Evolutionary conservation across 1,284 basidiomycete genomes (phyloP).

Genomic region (Tetrapyrgos nigripes): DNA sequence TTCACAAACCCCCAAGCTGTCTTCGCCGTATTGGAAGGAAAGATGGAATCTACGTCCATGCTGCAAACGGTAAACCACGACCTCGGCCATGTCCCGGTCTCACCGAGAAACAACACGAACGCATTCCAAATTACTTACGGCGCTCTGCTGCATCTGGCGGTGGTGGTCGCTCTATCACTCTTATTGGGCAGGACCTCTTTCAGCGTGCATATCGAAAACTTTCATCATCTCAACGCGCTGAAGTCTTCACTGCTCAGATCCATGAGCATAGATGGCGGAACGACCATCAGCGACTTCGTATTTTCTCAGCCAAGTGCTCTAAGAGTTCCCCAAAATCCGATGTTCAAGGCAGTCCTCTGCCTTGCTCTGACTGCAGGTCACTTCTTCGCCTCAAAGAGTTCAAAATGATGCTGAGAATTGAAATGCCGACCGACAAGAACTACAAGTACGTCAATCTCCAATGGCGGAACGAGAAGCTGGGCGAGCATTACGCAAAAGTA

Average conservation of each 20-base stretch:
- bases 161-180: constrained; percentile 3
- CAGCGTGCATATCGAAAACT: background rate
- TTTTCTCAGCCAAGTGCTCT: constrained; percentile 9
- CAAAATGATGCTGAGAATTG: background rate
- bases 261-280: constrained; percentile 18
- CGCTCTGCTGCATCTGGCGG: constrained; percentile 5
- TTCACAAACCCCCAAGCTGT: background rate
- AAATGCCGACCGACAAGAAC: background rate
- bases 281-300: constrained; percentile 8
- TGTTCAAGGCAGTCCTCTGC: background rate
- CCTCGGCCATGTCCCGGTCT: constrained; percentile 19
- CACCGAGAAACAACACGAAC: background rate
- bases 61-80: background rate
- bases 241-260: constrained; percentile 3
- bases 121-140: constrained; percentile 6
- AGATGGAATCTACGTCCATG: background rate
- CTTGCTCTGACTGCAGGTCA: background rate
- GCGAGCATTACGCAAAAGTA: background rate
- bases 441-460: background rate
- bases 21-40: background rate
- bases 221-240: background rate
- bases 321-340: background rate
- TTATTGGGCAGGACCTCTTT: constrained; percentile 2
- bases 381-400: background rate
- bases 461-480: background rate